A percentile compares a stretch with the other conserved stretches of the same genome.
These are phyloP conservation scores for Podospora pseudopauciseta DNA, from an alignment of 495 filamentous ascomycete species.

Conservation along the genomic window DNA sequence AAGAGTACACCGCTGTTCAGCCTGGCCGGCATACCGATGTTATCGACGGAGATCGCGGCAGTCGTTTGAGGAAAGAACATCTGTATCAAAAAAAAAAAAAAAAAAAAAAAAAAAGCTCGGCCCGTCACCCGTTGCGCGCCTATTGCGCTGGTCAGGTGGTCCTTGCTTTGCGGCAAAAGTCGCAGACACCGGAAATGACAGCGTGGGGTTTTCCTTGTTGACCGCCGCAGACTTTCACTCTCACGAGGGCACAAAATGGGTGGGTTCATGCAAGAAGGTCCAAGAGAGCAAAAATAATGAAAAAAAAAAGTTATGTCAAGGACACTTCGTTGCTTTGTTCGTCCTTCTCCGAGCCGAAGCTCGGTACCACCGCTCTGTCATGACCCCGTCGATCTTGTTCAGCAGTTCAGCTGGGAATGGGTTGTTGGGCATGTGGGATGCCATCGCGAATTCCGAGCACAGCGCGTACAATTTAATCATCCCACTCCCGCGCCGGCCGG, in stretches of 20 bases:
- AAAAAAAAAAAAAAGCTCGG: neutral
- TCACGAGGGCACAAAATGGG: neutral
- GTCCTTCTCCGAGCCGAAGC: neutral
- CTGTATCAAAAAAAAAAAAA: neutral
- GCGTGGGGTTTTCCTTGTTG: neutral
- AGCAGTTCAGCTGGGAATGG: neutral
- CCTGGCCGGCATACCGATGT: slow-evolving; percentile 5
- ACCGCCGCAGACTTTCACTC: neutral
- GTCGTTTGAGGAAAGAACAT: neutral
- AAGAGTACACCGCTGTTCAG: slow-evolving; percentile 1
- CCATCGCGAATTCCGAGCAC: no score
- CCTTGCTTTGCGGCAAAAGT: neutral
- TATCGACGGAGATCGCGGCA: slow-evolving; percentile 1
- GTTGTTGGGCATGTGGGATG: neutral
- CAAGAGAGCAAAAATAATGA: neutral
- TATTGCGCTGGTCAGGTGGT: neutral
- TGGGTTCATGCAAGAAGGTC: neutral
- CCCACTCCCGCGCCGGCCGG: no score
- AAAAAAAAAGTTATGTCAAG: neutral
- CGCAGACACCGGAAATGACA: neutral
- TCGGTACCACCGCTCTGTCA: neutral
- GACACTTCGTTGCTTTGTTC: neutral
- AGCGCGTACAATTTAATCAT: no score
- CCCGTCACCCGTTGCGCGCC: neutral
- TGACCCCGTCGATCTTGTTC: neutral